Evolutionary conservation across 1,284 basidiomycete species (phyloP).

Genomic region (Polyporus tsugae): DNA sequence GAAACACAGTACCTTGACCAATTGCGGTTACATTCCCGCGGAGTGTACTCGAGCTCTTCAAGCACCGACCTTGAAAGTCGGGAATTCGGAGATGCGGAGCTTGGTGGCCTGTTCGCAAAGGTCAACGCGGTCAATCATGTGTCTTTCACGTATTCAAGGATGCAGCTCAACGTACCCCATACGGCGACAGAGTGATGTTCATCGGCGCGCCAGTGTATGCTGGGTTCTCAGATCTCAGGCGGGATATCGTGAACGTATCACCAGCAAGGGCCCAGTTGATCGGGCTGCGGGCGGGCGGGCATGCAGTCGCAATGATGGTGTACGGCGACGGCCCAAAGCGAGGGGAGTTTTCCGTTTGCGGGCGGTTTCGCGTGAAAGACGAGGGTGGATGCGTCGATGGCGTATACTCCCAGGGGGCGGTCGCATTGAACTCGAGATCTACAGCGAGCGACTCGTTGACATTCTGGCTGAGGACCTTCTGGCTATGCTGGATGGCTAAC

Average conservation of each 20-base stretch:
- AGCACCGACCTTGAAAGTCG: neutral
- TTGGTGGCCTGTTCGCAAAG: slow-evolving; percentile 4
- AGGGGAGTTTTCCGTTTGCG: slow-evolving; percentile 50
- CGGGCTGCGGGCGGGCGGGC: too few relatives aligned
- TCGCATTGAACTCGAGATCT: slow-evolving; percentile 59
- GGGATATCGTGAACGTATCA: slow-evolving; percentile 57
- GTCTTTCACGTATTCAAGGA: neutral
- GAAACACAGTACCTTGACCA: neutral
- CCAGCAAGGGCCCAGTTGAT: slow-evolving; percentile 58
- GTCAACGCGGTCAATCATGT: neutral
- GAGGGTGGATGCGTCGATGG: slow-evolving; percentile 61
- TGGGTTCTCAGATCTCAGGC: slow-evolving; percentile 55
- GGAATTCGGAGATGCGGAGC: slow-evolving; percentile 14
- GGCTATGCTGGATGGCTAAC: slow-evolving; percentile 53
- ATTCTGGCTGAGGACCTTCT: slow-evolving; percentile 53
- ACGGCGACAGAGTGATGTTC: slow-evolving; percentile 57
- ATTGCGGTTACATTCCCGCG: neutral
- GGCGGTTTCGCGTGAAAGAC: slow-evolving; percentile 50
- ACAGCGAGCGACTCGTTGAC: slow-evolving; percentile 54
- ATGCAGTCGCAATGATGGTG: slow-evolving; percentile 57
- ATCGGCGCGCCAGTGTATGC: slow-evolving; percentile 51
- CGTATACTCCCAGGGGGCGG: slow-evolving; percentile 57
- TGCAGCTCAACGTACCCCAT: slow-evolving; percentile 50
- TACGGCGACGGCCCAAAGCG: slow-evolving; percentile 56
- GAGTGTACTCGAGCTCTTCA: neutral